Evolutionary conservation across 352 stramenopile species (phyloP), one percentile per base, ranked within the genome.

Genomic region (Globisporangium spiculum): DNA sequence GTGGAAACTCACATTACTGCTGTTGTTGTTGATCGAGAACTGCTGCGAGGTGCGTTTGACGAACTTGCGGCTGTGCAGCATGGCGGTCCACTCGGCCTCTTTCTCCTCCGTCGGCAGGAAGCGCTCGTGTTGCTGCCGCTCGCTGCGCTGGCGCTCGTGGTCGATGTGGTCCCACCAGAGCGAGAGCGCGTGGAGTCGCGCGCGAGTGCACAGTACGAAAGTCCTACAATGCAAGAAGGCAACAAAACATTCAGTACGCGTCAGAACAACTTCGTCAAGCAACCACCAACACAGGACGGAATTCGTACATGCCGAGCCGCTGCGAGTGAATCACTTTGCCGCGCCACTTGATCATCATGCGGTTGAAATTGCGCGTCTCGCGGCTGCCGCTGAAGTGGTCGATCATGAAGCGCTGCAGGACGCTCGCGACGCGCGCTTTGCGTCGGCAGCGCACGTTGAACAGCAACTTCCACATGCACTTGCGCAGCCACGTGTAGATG

Each of bases 311-410:
- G 52, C 83, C 74, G 32, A 82, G 60, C 3, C 79, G 81, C 69
- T 94, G 83, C 34, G 81, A 88, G 34, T 71, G 70, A 53, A 94
- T 91, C 54, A 94, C 83, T 62, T 92, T 92, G 65, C 60, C 58
- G 24, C 86, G 81, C 86, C 86, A 94, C 55, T 79, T 79, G 50
- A 84, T 30, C 86, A 94, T 92, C 72, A 92, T 80, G 30, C 80
- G 74, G 52, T 88, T 89, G 48, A 94, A 92, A 58, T 91, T 92
- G 65, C 80, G 75, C 2, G 74, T 87, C 65, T 90, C 84, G 30
- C 77, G 73, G 38, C 76, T 92, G 20, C 79, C 82, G 8, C 72
- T 78, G 44, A 75, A 80, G 58, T 91, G 59, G 56, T 89, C 75
- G 18, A 89, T 48, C 67, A 92, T 74, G 61, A 94, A 93, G 32